Conservation (phyloP, 768 basidiomycete genomes). For the Coprinopsis strossmayeri region DNA sequence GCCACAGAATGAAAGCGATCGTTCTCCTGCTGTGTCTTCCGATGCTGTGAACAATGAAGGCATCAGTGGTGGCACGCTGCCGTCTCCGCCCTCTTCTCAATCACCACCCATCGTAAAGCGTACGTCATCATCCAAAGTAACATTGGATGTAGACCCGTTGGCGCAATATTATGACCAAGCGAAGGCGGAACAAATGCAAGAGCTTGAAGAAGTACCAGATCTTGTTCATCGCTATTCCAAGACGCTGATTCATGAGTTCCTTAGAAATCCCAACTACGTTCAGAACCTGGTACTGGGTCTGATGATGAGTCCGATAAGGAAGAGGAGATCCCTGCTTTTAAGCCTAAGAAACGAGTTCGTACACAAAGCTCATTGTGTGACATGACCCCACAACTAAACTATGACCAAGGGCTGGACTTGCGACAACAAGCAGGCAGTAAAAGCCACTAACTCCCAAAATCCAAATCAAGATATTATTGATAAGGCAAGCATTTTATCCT, state of each 20-base stretch:
- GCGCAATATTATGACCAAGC: slow-evolving; percentile 60
- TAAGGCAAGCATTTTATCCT: slow-evolving; percentile 59
- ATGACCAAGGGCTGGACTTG: slow-evolving; percentile 55
- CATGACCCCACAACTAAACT: too few relatives aligned
- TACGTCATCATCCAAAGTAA: slow-evolving; percentile 5
- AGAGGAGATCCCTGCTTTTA: slow-evolving; percentile 19
- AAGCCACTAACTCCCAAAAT: slow-evolving; percentile 30
- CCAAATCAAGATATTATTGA: slow-evolving; percentile 71
- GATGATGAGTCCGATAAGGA: slow-evolving; percentile 24
- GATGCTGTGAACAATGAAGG: neutral
- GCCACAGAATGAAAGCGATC: neutral
- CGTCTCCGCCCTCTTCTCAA: slow-evolving; percentile 11
- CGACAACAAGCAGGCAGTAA: slow-evolving; percentile 39
- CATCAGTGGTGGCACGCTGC: neutral
- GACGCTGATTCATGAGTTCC: neutral
- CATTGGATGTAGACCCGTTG: slow-evolving; percentile 42
- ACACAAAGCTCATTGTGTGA: too few relatives aligned
- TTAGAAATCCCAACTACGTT: slow-evolving; percentile 11
- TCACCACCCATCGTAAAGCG: neutral
- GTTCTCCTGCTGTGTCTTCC: neutral
- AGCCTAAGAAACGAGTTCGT: slow-evolving; percentile 12
- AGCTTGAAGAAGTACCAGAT: slow-evolving; percentile 4
- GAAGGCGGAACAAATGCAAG: slow-evolving; percentile 27
- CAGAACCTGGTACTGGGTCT: too few relatives aligned
- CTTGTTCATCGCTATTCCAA: neutral